Evolutionary conservation across 495 filamentous ascomycete genomes (phyloP), one percentile per base, ranked within the genome.

Genomic region (Trichoderma orchidacearum): DNA sequence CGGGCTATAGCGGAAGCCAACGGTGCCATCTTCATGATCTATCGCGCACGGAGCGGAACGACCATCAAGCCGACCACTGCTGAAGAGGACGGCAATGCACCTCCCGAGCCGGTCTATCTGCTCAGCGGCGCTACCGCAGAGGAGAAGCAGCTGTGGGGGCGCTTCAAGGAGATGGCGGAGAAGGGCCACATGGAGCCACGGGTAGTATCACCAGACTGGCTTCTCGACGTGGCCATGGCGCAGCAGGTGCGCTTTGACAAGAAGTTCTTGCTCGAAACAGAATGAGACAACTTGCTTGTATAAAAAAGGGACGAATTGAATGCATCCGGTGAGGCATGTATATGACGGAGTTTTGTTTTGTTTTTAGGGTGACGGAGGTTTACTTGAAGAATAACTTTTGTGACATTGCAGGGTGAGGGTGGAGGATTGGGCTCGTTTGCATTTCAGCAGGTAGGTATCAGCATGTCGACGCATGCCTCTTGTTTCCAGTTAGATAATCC

Each of bases 131-230:
- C 71, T 2, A 73, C 72, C 12, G 59, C 78, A 23, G 78, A 80
- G 5, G 91, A 97, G 60, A 79, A 75, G 62, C 80, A 76, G 58
- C 68, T 95, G 41, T 97, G 91, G 92, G 71, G 75, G 6, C 80
- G 79, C 56, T 97, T 97, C 68, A 75, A 84, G 56, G 80, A 86
- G 57, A 79, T 92, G 78, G 90, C 87, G 7, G 67, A 71, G 53
- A 82, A 80, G 34, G 80, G 83, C 17, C 80, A 85, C 59, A 87
- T 87, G 74, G 77, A 79, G 34, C 84, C 88, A 8, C 75, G 83
- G 28, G 84, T 99, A 52, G 88, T 95, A 15, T 79, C 75, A 18
- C 76, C 84, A 18, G 90, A 97, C 62, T 99, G 94, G 94, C 65
- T 97, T 61, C 70, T 97, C 61, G 85, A 90, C 58, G 82, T 89